phyloP scores from a whole-genome alignment of 495 filamentous ascomycete species.

The Aspergillus campestris region DNA sequence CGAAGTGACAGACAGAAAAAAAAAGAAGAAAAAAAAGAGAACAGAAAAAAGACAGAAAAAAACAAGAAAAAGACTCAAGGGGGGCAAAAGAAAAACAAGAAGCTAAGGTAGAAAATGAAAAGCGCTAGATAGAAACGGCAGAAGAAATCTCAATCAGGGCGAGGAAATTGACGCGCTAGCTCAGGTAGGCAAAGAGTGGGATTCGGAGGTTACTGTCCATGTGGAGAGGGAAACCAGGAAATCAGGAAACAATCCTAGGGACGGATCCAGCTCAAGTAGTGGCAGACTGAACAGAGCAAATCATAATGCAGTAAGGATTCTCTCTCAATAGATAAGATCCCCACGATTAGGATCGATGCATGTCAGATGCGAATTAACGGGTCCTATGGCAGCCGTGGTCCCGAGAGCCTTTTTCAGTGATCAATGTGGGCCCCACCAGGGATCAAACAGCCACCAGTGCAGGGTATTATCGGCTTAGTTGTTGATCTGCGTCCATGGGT shows the following conservation, averaged over 20 bases:
- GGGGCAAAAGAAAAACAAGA: slow-evolving; percentile 1
- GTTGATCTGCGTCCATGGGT: no score
- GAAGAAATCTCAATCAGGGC: neutral
- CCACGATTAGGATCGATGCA: no score
- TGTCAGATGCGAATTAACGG: no score
- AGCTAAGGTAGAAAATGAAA: neutral
- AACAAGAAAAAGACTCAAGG: neutral
- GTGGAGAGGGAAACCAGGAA: neutral
- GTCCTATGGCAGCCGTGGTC: no score
- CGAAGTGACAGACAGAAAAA: slow-evolving; percentile 1
- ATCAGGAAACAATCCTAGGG: neutral
- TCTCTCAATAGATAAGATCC: no score
- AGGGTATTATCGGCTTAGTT: no score
- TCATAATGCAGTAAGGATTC: neutral
- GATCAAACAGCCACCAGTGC: no score
- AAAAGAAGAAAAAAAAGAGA: neutral
- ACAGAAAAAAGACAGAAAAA: neutral
- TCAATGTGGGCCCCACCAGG: no score
- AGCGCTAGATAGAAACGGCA: neutral
- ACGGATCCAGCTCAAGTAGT: neutral
- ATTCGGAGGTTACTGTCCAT: neutral
- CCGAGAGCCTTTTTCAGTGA: no score
- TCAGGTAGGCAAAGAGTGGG: neutral
- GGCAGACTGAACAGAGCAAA: neutral
- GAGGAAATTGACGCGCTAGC: neutral